Evolutionary conservation across 2,329 filamentous ascomycete species (phyloP), one percentile per base, ranked within the genome.

Genomic region (Lizonia empirigonia): DNA sequence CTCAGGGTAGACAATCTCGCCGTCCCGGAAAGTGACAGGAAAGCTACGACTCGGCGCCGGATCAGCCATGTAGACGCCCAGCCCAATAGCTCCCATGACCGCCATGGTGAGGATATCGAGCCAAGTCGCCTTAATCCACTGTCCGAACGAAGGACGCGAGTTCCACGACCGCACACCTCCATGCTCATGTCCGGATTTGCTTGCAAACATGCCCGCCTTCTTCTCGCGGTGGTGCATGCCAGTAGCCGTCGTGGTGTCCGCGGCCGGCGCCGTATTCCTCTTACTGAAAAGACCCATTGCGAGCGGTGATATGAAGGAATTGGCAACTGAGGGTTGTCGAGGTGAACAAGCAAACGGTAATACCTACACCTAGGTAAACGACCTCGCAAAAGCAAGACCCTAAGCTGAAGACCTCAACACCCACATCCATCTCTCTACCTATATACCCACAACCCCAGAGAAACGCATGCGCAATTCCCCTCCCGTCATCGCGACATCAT

Each of bases 31-130:
- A 37, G 79, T 82, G 33, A 90, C 80, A 32, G 87, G 81, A 67
- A 90, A 90, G 8, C 85, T 88, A n/a, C 87, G 80, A 6, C 80
- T 83, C 0, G 87, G 84, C 0, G 86, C 85, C 0, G 87, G 87
- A 13, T 82, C 76, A 2, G 85, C 85, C 56, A 81, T 75, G 73
- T 88, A 88, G 47, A 89, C 85, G 50, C 85, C 86, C 0, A 90
- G 78, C 13, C 86, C 86, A 38, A 89, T 74, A 10, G 80, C 83
- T 8, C 87, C 86, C 79, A 90, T 82, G 19, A 76, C 68, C 7
- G 77, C 74, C 85, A 90, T 89, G 24, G 85, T 88, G 16, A 87
- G 42, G 44, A 90, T 80, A 63, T 90, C 87, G 10, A 88, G 72
- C 78, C 82, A 85, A 4, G 85, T 87, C 7, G 78, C 77, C 69